A percentile compares a stretch with the other conserved stretches of the same genome.
Evolutionary conservation across 305 asterid species (phyloP).

Genomic region (Fraxinus platypoda): DNA sequence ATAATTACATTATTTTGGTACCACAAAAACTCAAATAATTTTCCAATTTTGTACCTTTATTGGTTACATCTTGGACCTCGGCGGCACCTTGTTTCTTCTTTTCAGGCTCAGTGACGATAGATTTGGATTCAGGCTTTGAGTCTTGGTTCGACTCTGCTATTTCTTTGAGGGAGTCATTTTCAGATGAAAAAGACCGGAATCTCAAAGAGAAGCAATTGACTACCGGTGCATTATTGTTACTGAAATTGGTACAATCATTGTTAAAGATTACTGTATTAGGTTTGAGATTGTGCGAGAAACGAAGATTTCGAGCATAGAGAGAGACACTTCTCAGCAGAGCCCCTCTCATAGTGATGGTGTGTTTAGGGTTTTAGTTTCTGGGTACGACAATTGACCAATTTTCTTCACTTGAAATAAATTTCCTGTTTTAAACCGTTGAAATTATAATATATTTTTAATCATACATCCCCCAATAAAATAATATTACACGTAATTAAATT

Average conservation of each 20-base stretch:
- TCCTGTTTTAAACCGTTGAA: no score
- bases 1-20: neutral
- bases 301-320: conserved; percentile 41
- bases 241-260: neutral
- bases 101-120: conserved; percentile 26
- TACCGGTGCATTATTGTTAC: conserved; percentile 21
- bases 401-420: no score
- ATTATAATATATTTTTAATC: no score
- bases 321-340: conserved; percentile 44
- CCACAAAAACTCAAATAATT: neutral
- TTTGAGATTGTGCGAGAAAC: conserved; percentile 27
- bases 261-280: conserved; percentile 9
- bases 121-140: conserved; percentile 31
- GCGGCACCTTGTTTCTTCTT: conserved; percentile 24
- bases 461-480: no score
- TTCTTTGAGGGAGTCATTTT: conserved; percentile 30
- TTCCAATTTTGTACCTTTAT: conserved; percentile 41
- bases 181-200: conserved; percentile 54
- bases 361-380: conserved; percentile 27
- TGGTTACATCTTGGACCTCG: conserved; percentile 50
- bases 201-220: conserved; percentile 27
- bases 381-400: no score
- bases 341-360: conserved; percentile 60
- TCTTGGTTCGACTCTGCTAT: conserved; percentile 25
- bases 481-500: no score